These are phyloP conservation scores for Colletotrichum magnum DNA, from an alignment of 2,329 filamentous ascomycete species.

Conservation along the genomic window DNA sequence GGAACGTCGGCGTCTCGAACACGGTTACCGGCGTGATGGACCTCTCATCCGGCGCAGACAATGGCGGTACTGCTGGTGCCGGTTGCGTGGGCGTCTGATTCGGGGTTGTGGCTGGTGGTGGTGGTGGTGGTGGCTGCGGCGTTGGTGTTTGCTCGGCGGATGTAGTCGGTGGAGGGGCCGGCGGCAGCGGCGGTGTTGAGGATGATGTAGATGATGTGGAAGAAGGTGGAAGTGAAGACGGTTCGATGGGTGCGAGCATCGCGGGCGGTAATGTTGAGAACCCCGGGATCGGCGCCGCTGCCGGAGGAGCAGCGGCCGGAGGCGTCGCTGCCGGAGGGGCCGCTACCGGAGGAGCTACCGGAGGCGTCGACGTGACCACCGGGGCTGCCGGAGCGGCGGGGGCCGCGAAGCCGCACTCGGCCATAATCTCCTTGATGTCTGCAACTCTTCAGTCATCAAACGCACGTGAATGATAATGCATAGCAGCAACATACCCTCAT, in stretches of 20 bases:
- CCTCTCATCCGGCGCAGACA: not conserved
- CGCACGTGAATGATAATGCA: too few relatives aligned
- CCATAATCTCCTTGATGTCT: constrained; percentile 36
- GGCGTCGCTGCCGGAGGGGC: not conserved
- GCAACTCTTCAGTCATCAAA: not conserved
- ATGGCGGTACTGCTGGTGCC: not conserved
- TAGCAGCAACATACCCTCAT: constrained; percentile 13
- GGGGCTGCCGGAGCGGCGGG: not conserved
- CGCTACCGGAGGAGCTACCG: not conserved
- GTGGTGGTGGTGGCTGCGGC: not conserved
- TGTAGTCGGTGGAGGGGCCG: not conserved
- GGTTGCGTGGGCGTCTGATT: not conserved
- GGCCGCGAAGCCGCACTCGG: constrained; percentile 27
- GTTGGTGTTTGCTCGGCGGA: not conserved
- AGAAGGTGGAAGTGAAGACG: not conserved
- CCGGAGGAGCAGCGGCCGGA: not conserved
- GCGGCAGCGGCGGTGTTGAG: not conserved
- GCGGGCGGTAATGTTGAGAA: not conserved
- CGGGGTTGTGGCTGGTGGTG: not conserved
- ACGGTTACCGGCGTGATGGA: constrained; percentile 33
- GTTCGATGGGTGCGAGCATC: not conserved
- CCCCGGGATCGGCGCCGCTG: not conserved
- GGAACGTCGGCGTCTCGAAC: constrained; percentile 26
- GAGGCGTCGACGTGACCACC: not conserved
- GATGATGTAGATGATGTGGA: not conserved